phyloP scores from a whole-genome alignment of 768 basidiomycete species.

The Boletus reticuloceps region DNA sequence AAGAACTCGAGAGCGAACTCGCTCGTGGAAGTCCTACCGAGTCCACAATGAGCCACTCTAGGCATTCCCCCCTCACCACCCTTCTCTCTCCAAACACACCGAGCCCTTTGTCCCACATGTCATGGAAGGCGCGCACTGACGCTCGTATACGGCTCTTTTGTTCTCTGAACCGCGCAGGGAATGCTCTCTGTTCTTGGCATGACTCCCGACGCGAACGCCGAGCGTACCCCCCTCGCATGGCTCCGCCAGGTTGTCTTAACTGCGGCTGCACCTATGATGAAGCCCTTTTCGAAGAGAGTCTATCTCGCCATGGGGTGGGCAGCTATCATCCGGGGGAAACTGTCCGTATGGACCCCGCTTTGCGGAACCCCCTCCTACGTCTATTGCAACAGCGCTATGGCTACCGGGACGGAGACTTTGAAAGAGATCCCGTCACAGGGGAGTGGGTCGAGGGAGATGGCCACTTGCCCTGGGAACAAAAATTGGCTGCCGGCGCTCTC shows the following conservation, averaged over 20 bases:
- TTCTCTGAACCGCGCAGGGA: slow-evolving; percentile 82
- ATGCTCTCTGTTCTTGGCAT: slow-evolving; percentile 88
- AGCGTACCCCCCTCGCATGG: slow-evolving; percentile 73
- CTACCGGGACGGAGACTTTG: slow-evolving; percentile 86
- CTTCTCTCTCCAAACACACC: slow-evolving; percentile 29
- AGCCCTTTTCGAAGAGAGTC: slow-evolving; percentile 83
- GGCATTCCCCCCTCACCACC: slow-evolving; percentile 9
- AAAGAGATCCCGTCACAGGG: slow-evolving; percentile 60
- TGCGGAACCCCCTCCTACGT: slow-evolving; percentile 76
- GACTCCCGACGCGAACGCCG: slow-evolving; percentile 84
- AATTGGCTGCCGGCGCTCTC: slow-evolving; percentile 39
- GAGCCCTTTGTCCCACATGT: slow-evolving; percentile 43
- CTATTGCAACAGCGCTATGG: slow-evolving; percentile 70
- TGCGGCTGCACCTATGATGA: slow-evolving; percentile 85
- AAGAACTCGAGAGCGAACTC: slow-evolving; percentile 47
- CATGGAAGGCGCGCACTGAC: slow-evolving; percentile 74
- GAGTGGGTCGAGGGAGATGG: slow-evolving; percentile 71
- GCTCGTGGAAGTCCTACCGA: slow-evolving; percentile 30
- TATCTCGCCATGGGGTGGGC: slow-evolving; percentile 75
- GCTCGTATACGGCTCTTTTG: slow-evolving; percentile 71
- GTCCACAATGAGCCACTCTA: slow-evolving; percentile 21
- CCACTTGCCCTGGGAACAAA: slow-evolving; percentile 60
- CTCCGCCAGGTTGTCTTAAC: slow-evolving; percentile 75
- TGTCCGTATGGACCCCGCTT: slow-evolving; percentile 86
- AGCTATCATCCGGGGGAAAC: slow-evolving; percentile 81